These are phyloP conservation scores for Annulohypoxylon nitens DNA, from an alignment of 495 filamentous ascomycete genomes.

Conservation along the genomic window DNA sequence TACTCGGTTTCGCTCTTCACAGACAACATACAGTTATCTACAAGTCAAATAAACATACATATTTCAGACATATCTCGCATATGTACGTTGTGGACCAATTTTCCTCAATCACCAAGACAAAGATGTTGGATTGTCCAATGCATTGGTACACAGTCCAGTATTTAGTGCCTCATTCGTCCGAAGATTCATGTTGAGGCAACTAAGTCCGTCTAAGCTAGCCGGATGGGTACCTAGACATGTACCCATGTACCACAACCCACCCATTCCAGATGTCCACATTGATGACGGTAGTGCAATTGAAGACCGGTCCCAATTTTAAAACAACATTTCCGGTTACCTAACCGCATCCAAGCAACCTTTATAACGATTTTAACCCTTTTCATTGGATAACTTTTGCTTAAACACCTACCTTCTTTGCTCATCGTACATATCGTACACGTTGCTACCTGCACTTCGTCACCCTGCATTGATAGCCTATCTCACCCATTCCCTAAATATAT, in stretches of 20 bases:
- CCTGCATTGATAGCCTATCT: conserved; percentile 2
- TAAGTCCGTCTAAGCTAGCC: not conserved
- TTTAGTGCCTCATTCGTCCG: not conserved
- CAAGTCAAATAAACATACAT: not conserved
- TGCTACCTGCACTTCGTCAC: not conserved
- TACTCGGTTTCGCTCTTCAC: not conserved
- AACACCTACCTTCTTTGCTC: conserved; percentile 6
- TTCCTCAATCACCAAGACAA: not conserved
- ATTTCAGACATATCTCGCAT: not conserved
- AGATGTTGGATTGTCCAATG: conserved; percentile 1
- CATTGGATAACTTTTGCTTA: not conserved
- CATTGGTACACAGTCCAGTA: not conserved
- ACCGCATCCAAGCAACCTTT: not conserved
- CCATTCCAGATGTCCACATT: not conserved
- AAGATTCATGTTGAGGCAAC: not conserved
- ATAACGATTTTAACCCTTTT: not conserved
- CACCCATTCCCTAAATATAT: not conserved
- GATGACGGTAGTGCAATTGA: not conserved
- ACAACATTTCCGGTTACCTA: conserved; percentile 9
- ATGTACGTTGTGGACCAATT: not conserved
- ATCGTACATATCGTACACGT: not conserved
- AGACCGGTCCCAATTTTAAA: not conserved
- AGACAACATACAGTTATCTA: not conserved
- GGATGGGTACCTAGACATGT: not conserved
- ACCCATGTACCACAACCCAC: not conserved